A percentile compares a stretch with the other conserved stretches of the same genome.
phyloP scores from a whole-genome alignment of 2,329 filamentous ascomycete species.

The Thielaviopsis musarum region DNA sequence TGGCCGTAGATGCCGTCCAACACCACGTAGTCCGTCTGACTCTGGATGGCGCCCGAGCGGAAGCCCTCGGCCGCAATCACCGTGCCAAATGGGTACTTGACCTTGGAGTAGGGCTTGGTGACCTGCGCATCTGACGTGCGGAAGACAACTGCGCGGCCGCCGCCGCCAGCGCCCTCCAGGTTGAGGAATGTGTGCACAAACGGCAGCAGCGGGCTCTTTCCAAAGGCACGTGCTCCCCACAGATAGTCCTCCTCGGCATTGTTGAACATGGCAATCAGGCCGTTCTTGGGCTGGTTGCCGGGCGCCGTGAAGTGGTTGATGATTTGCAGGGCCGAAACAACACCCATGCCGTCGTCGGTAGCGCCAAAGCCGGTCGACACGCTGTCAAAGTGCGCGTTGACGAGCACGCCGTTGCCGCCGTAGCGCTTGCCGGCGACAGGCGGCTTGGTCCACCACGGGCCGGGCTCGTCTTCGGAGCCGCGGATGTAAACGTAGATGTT shows the following conservation, averaged over 20 bases:
- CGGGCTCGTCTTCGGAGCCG: conserved; percentile 55
- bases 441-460: conserved; percentile 52
- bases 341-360: conserved; percentile 84
- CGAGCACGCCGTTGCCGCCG: conserved; percentile 60
- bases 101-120: conserved; percentile 57
- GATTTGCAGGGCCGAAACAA: conserved; percentile 71
- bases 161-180: conserved; percentile 84
- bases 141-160: conserved; percentile 75
- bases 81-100: conserved; percentile 63
- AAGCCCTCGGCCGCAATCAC: conserved; percentile 77
- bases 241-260: conserved; percentile 92
- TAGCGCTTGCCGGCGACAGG: conserved; percentile 27
- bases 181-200: conserved; percentile 84
- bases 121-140: conserved; percentile 76
- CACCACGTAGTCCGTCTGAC: conserved; percentile 78
- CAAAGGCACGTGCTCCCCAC: conserved; percentile 72
- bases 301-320: conserved; percentile 68
- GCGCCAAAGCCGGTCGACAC: conserved; percentile 86
- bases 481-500: conserved; percentile 88
- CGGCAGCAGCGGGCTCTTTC: conserved; percentile 62
- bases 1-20: conserved; percentile 64
- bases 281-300: conserved; percentile 56
- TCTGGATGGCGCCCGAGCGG: conserved; percentile 58
- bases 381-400: conserved; percentile 91
- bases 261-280: conserved; percentile 75